Evolutionary conservation across 1,139 yeast genomes (phyloP), one percentile per base, ranked within the genome.

Genomic region (Hanseniaspora sp.): DNA sequence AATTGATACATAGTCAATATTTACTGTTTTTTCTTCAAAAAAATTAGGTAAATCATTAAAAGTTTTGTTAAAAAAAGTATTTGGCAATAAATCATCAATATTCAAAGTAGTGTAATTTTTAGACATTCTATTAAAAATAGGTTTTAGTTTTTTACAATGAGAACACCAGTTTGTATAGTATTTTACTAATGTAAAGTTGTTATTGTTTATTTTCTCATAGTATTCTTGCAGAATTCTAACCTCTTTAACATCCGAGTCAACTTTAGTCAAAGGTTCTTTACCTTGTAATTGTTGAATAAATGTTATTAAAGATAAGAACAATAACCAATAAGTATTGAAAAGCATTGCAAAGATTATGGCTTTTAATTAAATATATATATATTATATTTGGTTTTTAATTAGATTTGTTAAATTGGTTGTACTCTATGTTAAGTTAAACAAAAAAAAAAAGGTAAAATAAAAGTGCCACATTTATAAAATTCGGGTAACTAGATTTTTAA

Each of bases 71-170:
- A 47, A 47, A n/a, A 34, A 47, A 6, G 35, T 29, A 12, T 15
- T 53, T 5, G 48, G 48, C 23, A 46, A 9, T 4, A 29, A 4
- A 5, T 13, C 42, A 17, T 15, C 8, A 6, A 38, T 12, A 7
- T 39, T 30, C 9, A 46, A 15, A 17, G n/a, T 42, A 5, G 46
- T 46, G 13, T 45, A 47, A 1, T 45, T 33, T 1, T 56, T 56
- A 48, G 62, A 58, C 48, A 67, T 49, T 17, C 61, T 59, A n/a
- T 61, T 60, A 53, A 59, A 78, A 46, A 71, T 76, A 52, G 92
- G 87, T 40, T 79, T 79, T 64, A 84, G 72, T 60, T 71, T 75
- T 69, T 82, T 79, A 70, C 94, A 85, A 71, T 84, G 86, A 23
- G 86, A 86, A 69, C 83, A 79, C 83, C 82, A 78, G 7, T 60